Conservation (phyloP, 1,284 basidiomycete genomes). For the Ceratorhiza oryzae-sativae region DNA sequence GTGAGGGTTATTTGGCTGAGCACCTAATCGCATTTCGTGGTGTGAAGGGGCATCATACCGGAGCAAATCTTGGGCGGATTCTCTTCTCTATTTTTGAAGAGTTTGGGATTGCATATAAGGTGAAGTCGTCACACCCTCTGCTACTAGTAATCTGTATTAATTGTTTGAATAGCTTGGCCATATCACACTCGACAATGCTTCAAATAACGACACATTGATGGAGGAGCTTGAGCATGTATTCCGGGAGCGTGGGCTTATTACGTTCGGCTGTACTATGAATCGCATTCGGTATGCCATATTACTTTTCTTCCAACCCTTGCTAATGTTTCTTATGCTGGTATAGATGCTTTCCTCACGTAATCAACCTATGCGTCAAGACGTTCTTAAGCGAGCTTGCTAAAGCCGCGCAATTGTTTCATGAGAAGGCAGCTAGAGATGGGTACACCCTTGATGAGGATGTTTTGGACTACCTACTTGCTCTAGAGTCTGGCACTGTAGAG, state of each 20-base stretch:
- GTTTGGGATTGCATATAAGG: conserved; percentile 16
- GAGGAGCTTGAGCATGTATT: conserved; percentile 13
- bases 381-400: background rate
- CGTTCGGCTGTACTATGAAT: conserved; percentile 7
- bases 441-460: background rate
- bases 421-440: background rate
- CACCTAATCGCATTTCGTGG: conserved; percentile 32
- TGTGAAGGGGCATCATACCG: conserved; percentile 24
- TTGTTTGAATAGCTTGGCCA: conserved; percentile 10
- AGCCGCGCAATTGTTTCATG: background rate
- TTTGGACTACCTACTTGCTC: background rate
- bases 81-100: conserved; percentile 6
- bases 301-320: background rate
- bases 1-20: conserved; percentile 4
- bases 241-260: background rate
- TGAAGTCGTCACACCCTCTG: background rate
- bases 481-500: background rate
- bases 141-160: background rate
- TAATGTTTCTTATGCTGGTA: background rate
- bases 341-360: conserved; percentile 31
- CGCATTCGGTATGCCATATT: conserved; percentile 2
- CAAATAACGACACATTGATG: conserved; percentile 36
- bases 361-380: conserved; percentile 18
- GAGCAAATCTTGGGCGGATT: conserved; percentile 12
- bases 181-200: conserved; percentile 39